A percentile compares a stretch with the other conserved stretches of the same genome.
phyloP scores from a whole-genome alignment of 768 basidiomycete species.

The Tulasnella sp. region DNA sequence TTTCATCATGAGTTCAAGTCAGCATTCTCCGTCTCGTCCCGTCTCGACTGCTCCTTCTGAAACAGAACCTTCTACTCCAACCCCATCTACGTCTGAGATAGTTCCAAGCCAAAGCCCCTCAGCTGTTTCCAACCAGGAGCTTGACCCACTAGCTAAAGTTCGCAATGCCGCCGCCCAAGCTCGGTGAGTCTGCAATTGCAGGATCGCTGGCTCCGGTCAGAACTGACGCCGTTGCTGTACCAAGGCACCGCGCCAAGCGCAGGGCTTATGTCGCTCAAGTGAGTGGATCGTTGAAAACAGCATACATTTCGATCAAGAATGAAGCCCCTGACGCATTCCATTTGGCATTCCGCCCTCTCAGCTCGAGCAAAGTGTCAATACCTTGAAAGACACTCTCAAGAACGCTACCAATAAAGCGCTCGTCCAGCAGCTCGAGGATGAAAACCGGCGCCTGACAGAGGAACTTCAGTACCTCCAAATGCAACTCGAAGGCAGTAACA shows the following conservation, averaged over 20 bases:
- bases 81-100: not conserved
- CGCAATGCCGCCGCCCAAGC: conserved; percentile 27
- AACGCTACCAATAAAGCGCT: not conserved
- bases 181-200: not conserved
- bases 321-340: not conserved
- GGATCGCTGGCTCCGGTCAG: not conserved
- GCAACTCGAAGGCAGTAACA: conserved; percentile 10
- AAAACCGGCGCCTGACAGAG: not conserved
- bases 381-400: conserved; percentile 12
- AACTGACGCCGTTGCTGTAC: not conserved
- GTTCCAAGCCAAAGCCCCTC: not conserved
- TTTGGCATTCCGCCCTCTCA: not conserved
- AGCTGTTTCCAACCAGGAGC: not conserved
- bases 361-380: not conserved
- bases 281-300: not conserved
- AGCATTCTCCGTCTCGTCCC: conserved; percentile 6
- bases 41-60: not conserved
- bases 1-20: conserved; percentile 8
- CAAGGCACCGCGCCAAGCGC: conserved; percentile 24
- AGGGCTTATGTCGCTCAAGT: conserved; percentile 24
- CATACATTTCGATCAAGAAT: not conserved
- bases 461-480: not conserved
- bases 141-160: conserved; percentile 1
- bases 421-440: not conserved
- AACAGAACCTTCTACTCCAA: not conserved